Evolutionary conservation across 495 filamentous ascomycete species (phyloP).

Genomic region (Penicillium ucsense): DNA sequence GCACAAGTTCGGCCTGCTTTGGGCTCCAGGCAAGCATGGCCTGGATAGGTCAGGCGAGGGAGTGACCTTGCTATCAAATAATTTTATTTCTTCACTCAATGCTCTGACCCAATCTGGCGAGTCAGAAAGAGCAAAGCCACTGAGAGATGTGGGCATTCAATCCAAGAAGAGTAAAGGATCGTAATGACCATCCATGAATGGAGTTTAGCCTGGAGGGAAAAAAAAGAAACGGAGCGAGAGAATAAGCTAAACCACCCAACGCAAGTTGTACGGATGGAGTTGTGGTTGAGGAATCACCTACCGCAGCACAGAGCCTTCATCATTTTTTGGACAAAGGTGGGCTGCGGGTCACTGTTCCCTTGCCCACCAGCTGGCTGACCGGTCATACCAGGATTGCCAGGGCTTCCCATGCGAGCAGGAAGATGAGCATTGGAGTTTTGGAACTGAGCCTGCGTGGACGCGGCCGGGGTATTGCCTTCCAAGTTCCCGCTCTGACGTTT

Average conservation of each 20-base stretch:
- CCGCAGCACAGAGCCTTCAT: conserved; percentile 79
- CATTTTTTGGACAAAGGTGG: conserved; percentile 52
- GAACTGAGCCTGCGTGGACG: conserved; percentile 83
- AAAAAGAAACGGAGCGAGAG: conserved; percentile 11
- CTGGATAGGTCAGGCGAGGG: conserved; percentile 13
- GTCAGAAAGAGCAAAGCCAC: conserved; percentile 12
- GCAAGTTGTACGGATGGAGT: neutral
- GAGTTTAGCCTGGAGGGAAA: conserved; percentile 19
- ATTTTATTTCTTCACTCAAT: conserved; percentile 14
- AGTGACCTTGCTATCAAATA: conserved; percentile 17
- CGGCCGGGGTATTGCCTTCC: conserved; percentile 67
- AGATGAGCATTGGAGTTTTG: conserved; percentile 82
- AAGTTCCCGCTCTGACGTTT: conserved; percentile 72
- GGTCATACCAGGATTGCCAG: conserved; percentile 45
- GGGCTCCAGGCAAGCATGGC: conserved; percentile 1
- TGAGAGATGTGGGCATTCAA: conserved; percentile 6
- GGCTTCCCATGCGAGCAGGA: conserved; percentile 51
- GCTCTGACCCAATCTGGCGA: conserved; percentile 16
- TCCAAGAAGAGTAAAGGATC: neutral
- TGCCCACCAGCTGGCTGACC: conserved; percentile 38
- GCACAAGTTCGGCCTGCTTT: neutral
- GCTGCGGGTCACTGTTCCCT: conserved; percentile 38
- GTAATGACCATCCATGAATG: conserved; percentile 3
- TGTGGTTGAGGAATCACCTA: conserved; percentile 35
- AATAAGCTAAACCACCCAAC: neutral